These are phyloP conservation scores for Gleditsia sinensis DNA, from an alignment of 306 rosid species.

Conservation along the genomic window DNA sequence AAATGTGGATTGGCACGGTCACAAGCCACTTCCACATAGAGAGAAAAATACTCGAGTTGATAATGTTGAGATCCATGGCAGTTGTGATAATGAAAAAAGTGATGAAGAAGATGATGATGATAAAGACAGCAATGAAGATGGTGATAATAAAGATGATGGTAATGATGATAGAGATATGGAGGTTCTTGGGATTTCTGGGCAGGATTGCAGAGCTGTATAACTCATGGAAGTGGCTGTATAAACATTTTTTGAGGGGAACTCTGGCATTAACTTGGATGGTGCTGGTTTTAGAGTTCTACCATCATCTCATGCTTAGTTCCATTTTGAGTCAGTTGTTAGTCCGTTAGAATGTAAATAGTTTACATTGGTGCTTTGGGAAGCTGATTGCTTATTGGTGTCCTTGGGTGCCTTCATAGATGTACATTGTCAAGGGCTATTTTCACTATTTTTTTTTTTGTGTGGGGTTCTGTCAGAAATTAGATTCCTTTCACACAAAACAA, in stretches of 20 bases:
- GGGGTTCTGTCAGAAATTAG: slow-evolving; percentile 41
- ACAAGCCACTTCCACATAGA: slow-evolving; percentile 42
- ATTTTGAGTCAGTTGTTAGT: slow-evolving; percentile 27
- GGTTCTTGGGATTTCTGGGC: slow-evolving; percentile 37
- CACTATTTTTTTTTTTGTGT: too few relatives aligned
- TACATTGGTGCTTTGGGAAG: slow-evolving; percentile 37
- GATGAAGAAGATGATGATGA: slow-evolving; percentile 41
- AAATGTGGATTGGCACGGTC: slow-evolving; percentile 31
- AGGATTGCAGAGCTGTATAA: slow-evolving; percentile 39
- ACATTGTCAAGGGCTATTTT: slow-evolving; percentile 45
- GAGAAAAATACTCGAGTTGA: slow-evolving; percentile 40
- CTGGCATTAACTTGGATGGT: slow-evolving; percentile 28
- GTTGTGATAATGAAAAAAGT: slow-evolving; percentile 41
- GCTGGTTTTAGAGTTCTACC: slow-evolving; percentile 35
- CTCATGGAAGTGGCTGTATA: slow-evolving; percentile 43
- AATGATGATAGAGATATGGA: slow-evolving; percentile 33
- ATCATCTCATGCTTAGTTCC: slow-evolving; percentile 37
- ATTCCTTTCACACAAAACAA: slow-evolving; percentile 26
- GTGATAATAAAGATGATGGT: slow-evolving; percentile 16
- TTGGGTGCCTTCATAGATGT: slow-evolving; percentile 51
- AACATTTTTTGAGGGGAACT: slow-evolving; percentile 25
- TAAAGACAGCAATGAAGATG: slow-evolving; percentile 32
- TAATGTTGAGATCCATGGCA: slow-evolving; percentile 32
- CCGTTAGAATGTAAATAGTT: slow-evolving; percentile 54
- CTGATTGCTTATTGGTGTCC: slow-evolving; percentile 38